Evolutionary conservation across 176 grass and related monocot genomes (phyloP), one percentile per base, ranked within the genome.

Genomic region (Eremochloa ophiuroides): DNA sequence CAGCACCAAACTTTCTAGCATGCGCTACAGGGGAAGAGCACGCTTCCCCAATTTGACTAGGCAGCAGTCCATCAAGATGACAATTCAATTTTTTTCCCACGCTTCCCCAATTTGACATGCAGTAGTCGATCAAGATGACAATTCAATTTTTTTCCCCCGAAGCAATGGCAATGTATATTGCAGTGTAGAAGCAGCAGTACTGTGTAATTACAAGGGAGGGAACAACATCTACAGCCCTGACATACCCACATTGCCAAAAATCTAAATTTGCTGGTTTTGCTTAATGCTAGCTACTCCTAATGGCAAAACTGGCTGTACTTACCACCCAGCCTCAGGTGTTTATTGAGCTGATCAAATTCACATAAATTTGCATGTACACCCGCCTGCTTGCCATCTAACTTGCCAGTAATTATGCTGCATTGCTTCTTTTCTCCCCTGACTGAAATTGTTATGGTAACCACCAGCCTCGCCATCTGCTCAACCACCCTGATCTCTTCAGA

Each of bases 281-380:
- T 60, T 38, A 85, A 81, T 81, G 69, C 23, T 59, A 34, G 25
- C 76, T 74, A 73, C 48, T 75, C 78, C 83, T 71, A 74, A 76
- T 83, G 71, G 66, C 91, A 93, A 86, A 89, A 89, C 63, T 80
- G 81, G 73, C 76, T 86, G 65, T 93, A 86, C 87, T 86, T 80
- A 89, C 83, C 80, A 58, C 81, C 75, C 69, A 69, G 72, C 87
- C 74, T 73, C 44, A 46, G 70, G 84, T 74, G 75, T 62, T 89
- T 89, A 80, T 86, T 85, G 42, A 86, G 74, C 77, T 71, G n/a
- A 83, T 76, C 61, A 44, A 82, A 92, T 81, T 71, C 80, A 69
- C 83, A 80, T 71, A 80, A 69, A 93, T 89, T 80, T 59, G 83
- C 79, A 80, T 92, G 51, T 83, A 80, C 83, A 86, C 76, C 75